Evolutionary conservation across 208 protist genomes (phyloP).

Genomic region (Wallacemonas collosoma): DNA sequence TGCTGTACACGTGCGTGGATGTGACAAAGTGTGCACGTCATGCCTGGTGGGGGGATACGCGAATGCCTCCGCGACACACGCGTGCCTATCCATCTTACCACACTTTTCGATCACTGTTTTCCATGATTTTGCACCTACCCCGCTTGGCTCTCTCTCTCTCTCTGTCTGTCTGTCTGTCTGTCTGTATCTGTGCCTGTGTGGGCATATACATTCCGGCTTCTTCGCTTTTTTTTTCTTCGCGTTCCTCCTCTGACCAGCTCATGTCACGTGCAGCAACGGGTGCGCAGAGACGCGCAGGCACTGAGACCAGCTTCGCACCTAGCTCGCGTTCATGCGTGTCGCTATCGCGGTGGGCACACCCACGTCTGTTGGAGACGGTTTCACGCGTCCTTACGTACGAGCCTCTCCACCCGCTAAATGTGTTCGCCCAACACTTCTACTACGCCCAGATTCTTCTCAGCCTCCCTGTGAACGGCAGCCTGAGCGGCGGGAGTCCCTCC

Average conservation of each 20-base stretch:
- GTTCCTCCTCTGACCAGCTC: background rate
- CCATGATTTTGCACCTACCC: too few relatives aligned
- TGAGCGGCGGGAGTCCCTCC: background rate
- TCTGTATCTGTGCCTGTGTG: too few relatives aligned
- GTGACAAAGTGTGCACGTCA: too few relatives aligned
- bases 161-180: too few relatives aligned
- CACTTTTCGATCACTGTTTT: too few relatives aligned
- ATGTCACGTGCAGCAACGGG: background rate
- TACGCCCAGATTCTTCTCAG: slow-evolving; percentile 27
- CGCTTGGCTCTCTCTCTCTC: too few relatives aligned
- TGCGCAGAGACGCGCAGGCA: background rate
- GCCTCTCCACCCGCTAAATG: slow-evolving; percentile 35
- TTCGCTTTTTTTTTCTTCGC: slow-evolving; percentile 8
- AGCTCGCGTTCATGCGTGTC: slow-evolving; percentile 1
- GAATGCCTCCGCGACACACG: too few relatives aligned
- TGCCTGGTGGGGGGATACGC: too few relatives aligned
- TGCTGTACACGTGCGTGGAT: too few relatives aligned
- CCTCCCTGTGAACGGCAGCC: slow-evolving; percentile 5
- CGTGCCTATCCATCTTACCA: too few relatives aligned
- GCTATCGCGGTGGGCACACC: slow-evolving; percentile 26
- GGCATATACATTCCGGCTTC: background rate
- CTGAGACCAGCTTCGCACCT: background rate
- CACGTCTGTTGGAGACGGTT: slow-evolving; percentile 29
- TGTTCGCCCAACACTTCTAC: slow-evolving; percentile 31
- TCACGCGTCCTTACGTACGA: slow-evolving; percentile 32